Conservation (phyloP, 768 basidiomycete species). For the Suillus lakei region DNA sequence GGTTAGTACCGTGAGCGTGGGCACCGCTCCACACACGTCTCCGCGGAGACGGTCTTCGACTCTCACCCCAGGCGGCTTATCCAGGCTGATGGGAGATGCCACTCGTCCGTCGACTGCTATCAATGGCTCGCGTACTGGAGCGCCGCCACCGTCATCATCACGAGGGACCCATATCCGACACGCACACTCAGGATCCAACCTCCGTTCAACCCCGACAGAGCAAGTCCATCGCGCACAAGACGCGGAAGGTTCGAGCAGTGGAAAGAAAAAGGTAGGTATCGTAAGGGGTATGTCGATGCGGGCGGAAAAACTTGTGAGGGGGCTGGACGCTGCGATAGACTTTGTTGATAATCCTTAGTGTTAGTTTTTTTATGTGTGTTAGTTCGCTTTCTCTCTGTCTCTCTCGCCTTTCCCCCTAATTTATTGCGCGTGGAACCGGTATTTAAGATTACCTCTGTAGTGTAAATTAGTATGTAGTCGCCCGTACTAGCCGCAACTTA, state of each 20-base stretch:
- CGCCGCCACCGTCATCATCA: background rate
- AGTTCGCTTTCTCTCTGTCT: background rate
- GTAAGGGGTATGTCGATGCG: constrained; percentile 39
- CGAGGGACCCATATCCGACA: constrained; percentile 23
- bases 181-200: constrained; percentile 29
- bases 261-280: constrained; percentile 35
- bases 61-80: constrained; percentile 15
- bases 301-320: constrained; percentile 41
- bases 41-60: constrained; percentile 33
- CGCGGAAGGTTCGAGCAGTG: constrained; percentile 21
- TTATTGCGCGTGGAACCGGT: background rate
- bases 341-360: constrained; percentile 38
- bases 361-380: background rate
- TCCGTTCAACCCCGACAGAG: constrained; percentile 20
- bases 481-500: background rate
- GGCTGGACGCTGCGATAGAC: constrained; percentile 45
- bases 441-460: background rate
- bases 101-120: constrained; percentile 4
- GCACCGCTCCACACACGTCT: constrained; percentile 2
- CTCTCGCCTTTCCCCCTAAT: background rate
- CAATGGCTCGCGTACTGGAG: constrained; percentile 2
- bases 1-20: constrained; percentile 32
- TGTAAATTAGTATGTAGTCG: background rate
- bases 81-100: constrained; percentile 6
- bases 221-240: constrained; percentile 10